Evolutionary conservation across 2,329 filamentous ascomycete genomes (phyloP).

Genomic region (Venturiaceae sp.): DNA sequence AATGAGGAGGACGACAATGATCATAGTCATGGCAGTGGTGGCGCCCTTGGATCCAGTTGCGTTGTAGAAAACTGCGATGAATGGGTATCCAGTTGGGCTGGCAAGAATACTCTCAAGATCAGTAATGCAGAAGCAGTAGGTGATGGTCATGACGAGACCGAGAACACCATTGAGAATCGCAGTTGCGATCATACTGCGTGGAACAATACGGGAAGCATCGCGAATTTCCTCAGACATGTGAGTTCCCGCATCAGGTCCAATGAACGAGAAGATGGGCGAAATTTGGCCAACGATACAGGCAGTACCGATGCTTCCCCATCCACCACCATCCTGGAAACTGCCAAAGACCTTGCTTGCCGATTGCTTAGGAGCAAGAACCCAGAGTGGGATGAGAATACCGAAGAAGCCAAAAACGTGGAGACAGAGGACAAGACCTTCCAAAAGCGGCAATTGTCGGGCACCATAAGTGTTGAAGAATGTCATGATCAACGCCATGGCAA

Average conservation of each 20-base stretch:
- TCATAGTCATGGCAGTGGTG: slow-evolving; percentile 17
- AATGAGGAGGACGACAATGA: slow-evolving; percentile 18
- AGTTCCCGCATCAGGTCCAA: slow-evolving; percentile 9
- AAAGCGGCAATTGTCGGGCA: slow-evolving; percentile 16
- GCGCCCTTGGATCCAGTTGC: slow-evolving; percentile 10
- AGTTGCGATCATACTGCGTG: slow-evolving; percentile 31
- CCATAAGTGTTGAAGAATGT: slow-evolving; percentile 16
- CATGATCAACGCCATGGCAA: slow-evolving; percentile 11
- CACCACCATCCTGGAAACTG: slow-evolving; percentile 13
- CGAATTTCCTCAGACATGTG: slow-evolving; percentile 21
- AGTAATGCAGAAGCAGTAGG: slow-evolving; percentile 27
- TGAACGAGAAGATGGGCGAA: slow-evolving; percentile 5
- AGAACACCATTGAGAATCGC: slow-evolving; percentile 11
- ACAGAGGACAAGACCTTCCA: slow-evolving; percentile 19
- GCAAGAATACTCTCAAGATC: slow-evolving; percentile 4
- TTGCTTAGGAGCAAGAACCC: slow-evolving; percentile 18
- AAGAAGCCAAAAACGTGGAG: slow-evolving; percentile 20
- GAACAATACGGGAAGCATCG: slow-evolving; percentile 23
- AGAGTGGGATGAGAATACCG: slow-evolving; percentile 20
- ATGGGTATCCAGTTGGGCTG: slow-evolving; percentile 7
- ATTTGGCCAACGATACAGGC: slow-evolving; percentile 13
- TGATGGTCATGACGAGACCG: slow-evolving; percentile 9
- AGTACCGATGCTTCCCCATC: slow-evolving; percentile 17
- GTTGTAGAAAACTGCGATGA: slow-evolving; percentile 19
- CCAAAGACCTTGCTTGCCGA: slow-evolving; percentile 16